Evolutionary conservation across 768 basidiomycete genomes (phyloP).

Genomic region (Botryobasidium botryosum): DNA sequence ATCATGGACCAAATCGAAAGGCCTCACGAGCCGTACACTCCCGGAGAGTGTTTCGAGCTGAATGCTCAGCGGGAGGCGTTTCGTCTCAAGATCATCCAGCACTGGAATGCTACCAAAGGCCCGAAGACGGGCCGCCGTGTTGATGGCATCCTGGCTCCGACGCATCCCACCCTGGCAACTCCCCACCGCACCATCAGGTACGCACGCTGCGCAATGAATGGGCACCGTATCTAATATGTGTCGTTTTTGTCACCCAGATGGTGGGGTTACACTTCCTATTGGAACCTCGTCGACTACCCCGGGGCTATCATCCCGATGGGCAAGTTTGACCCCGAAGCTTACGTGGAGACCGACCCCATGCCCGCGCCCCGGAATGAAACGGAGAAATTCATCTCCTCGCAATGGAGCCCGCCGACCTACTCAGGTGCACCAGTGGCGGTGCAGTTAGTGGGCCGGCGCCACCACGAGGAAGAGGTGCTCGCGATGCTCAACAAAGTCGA

Average conservation of each 20-base stretch:
- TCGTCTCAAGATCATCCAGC: conserved; percentile 24
- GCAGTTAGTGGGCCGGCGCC: conserved; percentile 34
- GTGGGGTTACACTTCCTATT: conserved; percentile 35
- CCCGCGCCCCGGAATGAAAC: conserved; percentile 21
- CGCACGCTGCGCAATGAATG: neutral
- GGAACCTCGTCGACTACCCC: conserved; percentile 36
- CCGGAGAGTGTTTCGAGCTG: conserved; percentile 29
- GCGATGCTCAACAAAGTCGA: conserved; percentile 29
- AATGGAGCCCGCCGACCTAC: conserved; percentile 29
- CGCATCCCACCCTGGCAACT: conserved; percentile 30
- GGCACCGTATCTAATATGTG: neutral
- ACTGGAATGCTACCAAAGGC: conserved; percentile 28
- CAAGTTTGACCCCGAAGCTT: conserved; percentile 17
- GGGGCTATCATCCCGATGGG: conserved; percentile 32
- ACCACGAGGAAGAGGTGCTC: conserved; percentile 33
- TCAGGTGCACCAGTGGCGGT: conserved; percentile 29
- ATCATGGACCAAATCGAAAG: conserved; percentile 25
- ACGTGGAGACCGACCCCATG: neutral
- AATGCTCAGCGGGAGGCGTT: conserved; percentile 29
- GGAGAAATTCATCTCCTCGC: conserved; percentile 22
- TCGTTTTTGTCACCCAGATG: conserved; percentile 21
- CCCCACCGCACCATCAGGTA: conserved; percentile 28
- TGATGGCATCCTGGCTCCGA: conserved; percentile 32
- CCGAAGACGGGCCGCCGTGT: conserved; percentile 30
- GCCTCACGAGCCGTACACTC: conserved; percentile 23